These are phyloP conservation scores for Nothopassalora personata DNA, from an alignment of 2,329 filamentous ascomycete species.

Conservation along the genomic window DNA sequence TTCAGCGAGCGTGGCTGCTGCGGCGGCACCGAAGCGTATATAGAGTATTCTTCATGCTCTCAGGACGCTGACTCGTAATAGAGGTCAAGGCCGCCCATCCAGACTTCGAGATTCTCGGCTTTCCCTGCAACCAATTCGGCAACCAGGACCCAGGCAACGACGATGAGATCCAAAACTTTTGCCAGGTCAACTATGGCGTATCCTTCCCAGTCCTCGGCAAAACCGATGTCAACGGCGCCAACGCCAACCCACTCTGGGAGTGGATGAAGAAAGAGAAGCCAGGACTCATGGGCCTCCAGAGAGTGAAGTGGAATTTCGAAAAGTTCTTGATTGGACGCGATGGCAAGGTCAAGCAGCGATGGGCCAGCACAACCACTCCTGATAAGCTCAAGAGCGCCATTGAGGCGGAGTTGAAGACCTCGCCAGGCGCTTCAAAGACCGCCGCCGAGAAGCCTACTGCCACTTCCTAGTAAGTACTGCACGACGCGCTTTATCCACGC, in stretches of 20 bases:
- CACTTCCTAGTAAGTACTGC: constrained; percentile 5
- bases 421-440: constrained; percentile 2
- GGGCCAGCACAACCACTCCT: constrained; percentile 84
- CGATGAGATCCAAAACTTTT: constrained; percentile 62
- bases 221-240: constrained; percentile 85
- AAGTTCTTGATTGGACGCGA: constrained; percentile 90
- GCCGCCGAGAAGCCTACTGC: constrained; percentile 13
- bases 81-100: constrained; percentile 61
- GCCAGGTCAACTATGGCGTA: constrained; percentile 91
- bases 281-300: constrained; percentile 80
- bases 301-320: constrained; percentile 99
- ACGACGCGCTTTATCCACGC: neutral
- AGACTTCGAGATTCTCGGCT: constrained; percentile 82
- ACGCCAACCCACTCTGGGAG: constrained; percentile 71
- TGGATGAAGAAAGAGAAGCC: constrained; percentile 69
- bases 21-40: neutral
- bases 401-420: constrained; percentile 25
- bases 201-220: constrained; percentile 88
- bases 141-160: constrained; percentile 76
- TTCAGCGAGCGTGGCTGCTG: neutral
- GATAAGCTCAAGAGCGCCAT: constrained; percentile 64
- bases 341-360: constrained; percentile 77
- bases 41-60: neutral
- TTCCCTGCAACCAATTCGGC: constrained; percentile 98
- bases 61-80: constrained; percentile 8